Evolutionary conservation across 139 green algal genomes (phyloP).

Genomic region (Coccomyxa sp.): DNA sequence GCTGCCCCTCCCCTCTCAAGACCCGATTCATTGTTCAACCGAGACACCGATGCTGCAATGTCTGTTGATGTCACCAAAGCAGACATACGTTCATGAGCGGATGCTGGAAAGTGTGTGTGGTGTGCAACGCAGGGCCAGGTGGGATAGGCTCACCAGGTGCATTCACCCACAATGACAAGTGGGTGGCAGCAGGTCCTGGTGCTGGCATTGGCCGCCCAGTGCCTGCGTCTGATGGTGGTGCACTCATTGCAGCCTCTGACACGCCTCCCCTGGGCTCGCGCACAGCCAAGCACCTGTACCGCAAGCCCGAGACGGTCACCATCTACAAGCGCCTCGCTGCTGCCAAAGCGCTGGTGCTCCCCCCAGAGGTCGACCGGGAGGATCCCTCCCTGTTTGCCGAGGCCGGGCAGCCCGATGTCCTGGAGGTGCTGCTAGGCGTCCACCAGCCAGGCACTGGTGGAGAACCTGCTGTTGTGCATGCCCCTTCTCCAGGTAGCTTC

Average conservation of each 20-base stretch:
- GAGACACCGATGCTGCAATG: no score
- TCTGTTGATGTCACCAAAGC: no score
- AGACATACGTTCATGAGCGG: no score
- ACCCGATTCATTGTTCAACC: background rate
- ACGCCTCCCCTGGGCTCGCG: background rate
- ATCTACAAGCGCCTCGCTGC: background rate
- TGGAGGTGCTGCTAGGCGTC: conserved; percentile 24
- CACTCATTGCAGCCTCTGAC: background rate
- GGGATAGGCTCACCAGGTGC: no score
- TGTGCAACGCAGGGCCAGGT: no score
- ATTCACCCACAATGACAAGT: no score
- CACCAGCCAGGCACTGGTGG: conserved; percentile 5
- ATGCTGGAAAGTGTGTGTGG: no score
- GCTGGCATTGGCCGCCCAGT: background rate
- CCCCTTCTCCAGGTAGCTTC: no score
- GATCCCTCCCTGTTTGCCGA: conserved; percentile 16
- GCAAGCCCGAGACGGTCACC: background rate
- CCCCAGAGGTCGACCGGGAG: conserved; percentile 14
- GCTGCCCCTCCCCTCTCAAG: background rate
- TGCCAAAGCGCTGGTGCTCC: conserved; percentile 17
- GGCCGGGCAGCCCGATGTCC: conserved; percentile 6
- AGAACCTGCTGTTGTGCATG: background rate
- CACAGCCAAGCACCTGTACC: background rate
- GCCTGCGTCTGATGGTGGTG: background rate
- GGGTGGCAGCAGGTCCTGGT: no score